Evolutionary conservation across 2,329 filamentous ascomycete species (phyloP), one percentile per base, ranked within the genome.

Genomic region (Anthostomella pinea): DNA sequence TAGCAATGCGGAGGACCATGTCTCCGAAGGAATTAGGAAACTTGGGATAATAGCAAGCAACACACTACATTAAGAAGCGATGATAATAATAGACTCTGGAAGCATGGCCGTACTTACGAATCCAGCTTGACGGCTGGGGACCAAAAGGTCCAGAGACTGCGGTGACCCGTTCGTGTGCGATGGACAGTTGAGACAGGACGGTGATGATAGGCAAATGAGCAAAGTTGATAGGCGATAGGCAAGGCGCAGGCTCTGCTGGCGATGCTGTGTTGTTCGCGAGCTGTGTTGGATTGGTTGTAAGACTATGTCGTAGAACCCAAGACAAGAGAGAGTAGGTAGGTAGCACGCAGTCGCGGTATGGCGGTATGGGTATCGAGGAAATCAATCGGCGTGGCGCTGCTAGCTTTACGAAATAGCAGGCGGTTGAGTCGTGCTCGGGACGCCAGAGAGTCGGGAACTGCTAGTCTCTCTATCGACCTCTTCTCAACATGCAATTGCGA

Each of bases 61-160:
- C n/a, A n/a, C n/a, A n/a, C n/a, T n/a, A n/a, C n/a, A n/a, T n/a
- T n/a, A n/a, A n/a, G n/a, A n/a, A n/a, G n/a, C n/a, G n/a, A n/a
- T n/a, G n/a, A n/a, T 40, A 53, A 48, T 46, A 40, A 34, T 13
- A 32, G 14, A 13, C 24, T 39, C 26, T 18, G 32, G 22, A 28
- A 13, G 21, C 37, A 23, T 25, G 39, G 22, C 33, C 30, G 23
- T 24, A 59, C 56, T 59, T 54, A 59, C 56, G 56, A 57, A 36
- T 59, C 56, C 56, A 59, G 52, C 47, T 57, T 58, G 56, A 57
- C 51, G 51, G 51, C 52, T 52, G 53, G 55, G 54, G 56, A 57
- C 56, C 56, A 29, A 24, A 41, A 13, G 56, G 52, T 48, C 56
- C 52, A 42, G 35, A 45, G 33, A 50, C 45, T n/a, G 41, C 42